phyloP scores from a whole-genome alignment of 768 basidiomycete genomes.

The Scleroderma bovista region DNA sequence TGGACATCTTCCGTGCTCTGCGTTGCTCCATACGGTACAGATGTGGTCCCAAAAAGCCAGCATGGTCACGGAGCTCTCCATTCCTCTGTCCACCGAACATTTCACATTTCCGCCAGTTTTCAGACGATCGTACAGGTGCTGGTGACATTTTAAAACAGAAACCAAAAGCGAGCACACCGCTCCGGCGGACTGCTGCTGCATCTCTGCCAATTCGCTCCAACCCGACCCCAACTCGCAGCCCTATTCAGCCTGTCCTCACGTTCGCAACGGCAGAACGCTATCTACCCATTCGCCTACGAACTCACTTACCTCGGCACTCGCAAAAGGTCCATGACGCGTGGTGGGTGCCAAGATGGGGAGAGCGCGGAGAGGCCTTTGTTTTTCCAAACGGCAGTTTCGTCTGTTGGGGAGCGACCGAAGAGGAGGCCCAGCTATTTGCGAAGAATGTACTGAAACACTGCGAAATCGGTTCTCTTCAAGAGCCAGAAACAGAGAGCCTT shows the following conservation, averaged over 20 bases:
- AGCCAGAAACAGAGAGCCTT: slow-evolving; percentile 82
- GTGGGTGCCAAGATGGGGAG: slow-evolving; percentile 73
- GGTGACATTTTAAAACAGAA: slow-evolving; percentile 44
- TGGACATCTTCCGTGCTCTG: slow-evolving; percentile 13
- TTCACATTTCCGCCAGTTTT: slow-evolving; percentile 7
- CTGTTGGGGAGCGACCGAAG: slow-evolving; percentile 82
- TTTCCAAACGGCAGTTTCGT: slow-evolving; percentile 88
- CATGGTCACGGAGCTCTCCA: not conserved
- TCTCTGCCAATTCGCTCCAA: slow-evolving; percentile 84
- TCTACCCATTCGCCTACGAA: slow-evolving; percentile 57
- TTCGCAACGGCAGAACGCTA: slow-evolving; percentile 83
- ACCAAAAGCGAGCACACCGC: slow-evolving; percentile 76
- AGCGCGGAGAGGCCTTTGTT: slow-evolving; percentile 79
- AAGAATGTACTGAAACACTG: slow-evolving; percentile 54
- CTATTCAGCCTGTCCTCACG: slow-evolving; percentile 73
- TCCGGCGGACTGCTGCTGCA: slow-evolving; percentile 77
- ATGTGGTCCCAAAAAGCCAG: not conserved
- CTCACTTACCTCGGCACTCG: slow-evolving; percentile 47
- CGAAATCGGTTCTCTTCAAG: slow-evolving; percentile 59
- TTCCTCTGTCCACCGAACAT: not conserved
- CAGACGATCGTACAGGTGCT: slow-evolving; percentile 6
- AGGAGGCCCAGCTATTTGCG: slow-evolving; percentile 65
- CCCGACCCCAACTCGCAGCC: slow-evolving; percentile 78
- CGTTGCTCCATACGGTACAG: not conserved
- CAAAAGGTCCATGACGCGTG: slow-evolving; percentile 68